These are phyloP conservation scores for Saccharomyces hybrid DNA, from an alignment of 1,139 yeast species.

Conservation along the genomic window DNA sequence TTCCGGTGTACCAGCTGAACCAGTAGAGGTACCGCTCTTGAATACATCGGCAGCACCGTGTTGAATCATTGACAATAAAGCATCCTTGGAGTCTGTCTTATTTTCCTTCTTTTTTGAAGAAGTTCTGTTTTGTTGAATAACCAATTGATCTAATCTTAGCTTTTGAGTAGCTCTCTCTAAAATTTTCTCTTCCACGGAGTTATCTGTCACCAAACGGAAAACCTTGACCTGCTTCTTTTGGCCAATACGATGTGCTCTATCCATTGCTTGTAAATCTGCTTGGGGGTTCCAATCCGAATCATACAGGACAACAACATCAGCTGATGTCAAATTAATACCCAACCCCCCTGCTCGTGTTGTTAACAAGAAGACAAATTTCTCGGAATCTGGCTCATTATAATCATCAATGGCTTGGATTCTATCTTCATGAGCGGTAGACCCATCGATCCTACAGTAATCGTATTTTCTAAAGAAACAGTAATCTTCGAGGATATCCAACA, in stretches of 20 bases:
- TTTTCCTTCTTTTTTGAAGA: conserved; percentile 40
- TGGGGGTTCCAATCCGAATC: conserved; percentile 99
- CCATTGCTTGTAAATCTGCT: conserved; percentile 98
- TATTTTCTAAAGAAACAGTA: conserved; percentile 80
- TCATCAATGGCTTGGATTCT: conserved; percentile 90
- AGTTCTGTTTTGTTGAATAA: conserved; percentile 83
- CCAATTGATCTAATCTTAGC: conserved; percentile 84
- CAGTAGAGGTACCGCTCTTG: conserved; percentile 34
- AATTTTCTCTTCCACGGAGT: conserved; percentile 94
- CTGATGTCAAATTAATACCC: conserved; percentile 89
- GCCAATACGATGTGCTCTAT: conserved; percentile 96
- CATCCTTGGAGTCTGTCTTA: conserved; percentile 66
- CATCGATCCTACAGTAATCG: conserved; percentile 89
- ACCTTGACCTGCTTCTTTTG: conserved; percentile 95
- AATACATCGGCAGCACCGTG: conserved; percentile 92
- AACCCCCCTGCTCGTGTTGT: conserved; percentile 99
- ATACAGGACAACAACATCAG: conserved; percentile 81
- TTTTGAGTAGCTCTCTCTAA: conserved; percentile 95
- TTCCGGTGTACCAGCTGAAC: conserved; percentile 28
- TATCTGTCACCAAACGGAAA: conserved; percentile 85
- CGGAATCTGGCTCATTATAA: conserved; percentile 73
- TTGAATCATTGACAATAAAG: conserved; percentile 87
- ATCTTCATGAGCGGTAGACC: conserved; percentile 90
- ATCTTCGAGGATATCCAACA: conserved; percentile 87
- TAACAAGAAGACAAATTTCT: conserved; percentile 74